phyloP scores from a whole-genome alignment of 345 rosid genomes.

The Boechera divaricarpa region DNA sequence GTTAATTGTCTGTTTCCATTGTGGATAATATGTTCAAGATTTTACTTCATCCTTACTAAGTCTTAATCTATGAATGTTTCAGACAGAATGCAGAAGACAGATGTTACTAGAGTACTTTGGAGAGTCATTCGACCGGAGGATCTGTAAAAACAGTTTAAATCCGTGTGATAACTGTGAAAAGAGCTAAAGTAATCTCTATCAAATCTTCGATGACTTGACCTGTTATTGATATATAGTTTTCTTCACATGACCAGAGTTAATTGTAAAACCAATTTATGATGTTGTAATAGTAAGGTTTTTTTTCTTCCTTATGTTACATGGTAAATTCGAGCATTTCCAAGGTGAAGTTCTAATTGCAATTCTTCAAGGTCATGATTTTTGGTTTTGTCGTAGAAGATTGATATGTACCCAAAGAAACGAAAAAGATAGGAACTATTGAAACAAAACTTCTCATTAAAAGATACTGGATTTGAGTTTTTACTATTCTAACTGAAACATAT shows the following conservation, averaged over 20 bases:
- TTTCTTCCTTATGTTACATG: neutral
- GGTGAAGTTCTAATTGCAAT: neutral
- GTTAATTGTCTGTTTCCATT: neutral
- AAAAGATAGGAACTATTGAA: too few relatives aligned
- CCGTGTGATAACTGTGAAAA: conserved; percentile 85
- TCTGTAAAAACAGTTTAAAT: conserved; percentile 65
- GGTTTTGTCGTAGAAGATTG: conserved; percentile 1
- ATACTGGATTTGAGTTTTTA: neutral
- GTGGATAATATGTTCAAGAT: neutral
- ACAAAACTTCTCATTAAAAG: neutral
- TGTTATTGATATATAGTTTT: conserved; percentile 20
- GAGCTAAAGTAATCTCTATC: conserved; percentile 29
- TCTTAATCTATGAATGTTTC: conserved; percentile 33
- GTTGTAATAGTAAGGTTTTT: neutral
- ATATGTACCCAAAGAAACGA: neutral
- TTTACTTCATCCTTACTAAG: neutral
- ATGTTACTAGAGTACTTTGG: conserved; percentile 83
- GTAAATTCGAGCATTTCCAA: conserved; percentile 1
- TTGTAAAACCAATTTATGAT: neutral
- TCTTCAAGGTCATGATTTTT: neutral
- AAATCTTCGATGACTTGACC: neutral
- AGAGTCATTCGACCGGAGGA: conserved; percentile 63
- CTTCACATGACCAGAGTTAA: conserved; percentile 2
- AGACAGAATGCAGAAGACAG: conserved; percentile 81
- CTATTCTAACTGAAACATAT: neutral